Percentiles rank a stretch among this genome's conserved stretches.
Evolutionary conservation across 352 stramenopile species (phyloP).

Genomic region (Phytopythium litorale): DNA sequence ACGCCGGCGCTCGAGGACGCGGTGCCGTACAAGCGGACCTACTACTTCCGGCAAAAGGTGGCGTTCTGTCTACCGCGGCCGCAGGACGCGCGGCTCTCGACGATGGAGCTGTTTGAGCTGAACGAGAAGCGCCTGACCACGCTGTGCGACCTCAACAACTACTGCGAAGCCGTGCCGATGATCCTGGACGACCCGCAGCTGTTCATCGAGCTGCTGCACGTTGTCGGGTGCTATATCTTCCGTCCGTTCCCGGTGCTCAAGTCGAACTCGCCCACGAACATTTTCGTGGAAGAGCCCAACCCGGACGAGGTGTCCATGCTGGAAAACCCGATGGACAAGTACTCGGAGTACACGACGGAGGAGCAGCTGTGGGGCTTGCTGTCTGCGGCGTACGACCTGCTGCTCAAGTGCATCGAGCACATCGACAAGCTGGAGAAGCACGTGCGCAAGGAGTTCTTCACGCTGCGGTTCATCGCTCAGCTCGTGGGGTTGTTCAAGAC

Average conservation of each 20-base stretch:
- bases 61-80: constrained; percentile 70
- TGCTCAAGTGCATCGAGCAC: constrained; percentile 84
- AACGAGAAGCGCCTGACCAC: constrained; percentile 82
- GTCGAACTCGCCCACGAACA: constrained; percentile 57
- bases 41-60: constrained; percentile 83
- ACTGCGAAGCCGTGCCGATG: constrained; percentile 80
- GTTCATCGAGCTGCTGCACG: constrained; percentile 76
- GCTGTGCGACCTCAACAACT: constrained; percentile 82
- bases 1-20: constrained; percentile 75
- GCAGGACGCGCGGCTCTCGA: constrained; percentile 39
- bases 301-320: constrained; percentile 46
- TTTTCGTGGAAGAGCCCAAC: constrained; percentile 82
- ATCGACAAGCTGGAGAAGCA: constrained; percentile 89
- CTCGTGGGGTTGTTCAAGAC: constrained; percentile 85
- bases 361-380: constrained; percentile 81
- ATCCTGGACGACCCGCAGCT: constrained; percentile 78
- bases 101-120: constrained; percentile 75
- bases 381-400: constrained; percentile 74
- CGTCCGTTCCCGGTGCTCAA: constrained; percentile 56
- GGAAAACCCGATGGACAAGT: constrained; percentile 80
- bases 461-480: constrained; percentile 73
- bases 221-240: constrained; percentile 83
- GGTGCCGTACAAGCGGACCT: constrained; percentile 79
- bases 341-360: constrained; percentile 79
- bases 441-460: constrained; percentile 84